Evolutionary conservation across 768 basidiomycete species (phyloP), one percentile per base, ranked within the genome.

Genomic region (Mycena leptocephala): DNA sequence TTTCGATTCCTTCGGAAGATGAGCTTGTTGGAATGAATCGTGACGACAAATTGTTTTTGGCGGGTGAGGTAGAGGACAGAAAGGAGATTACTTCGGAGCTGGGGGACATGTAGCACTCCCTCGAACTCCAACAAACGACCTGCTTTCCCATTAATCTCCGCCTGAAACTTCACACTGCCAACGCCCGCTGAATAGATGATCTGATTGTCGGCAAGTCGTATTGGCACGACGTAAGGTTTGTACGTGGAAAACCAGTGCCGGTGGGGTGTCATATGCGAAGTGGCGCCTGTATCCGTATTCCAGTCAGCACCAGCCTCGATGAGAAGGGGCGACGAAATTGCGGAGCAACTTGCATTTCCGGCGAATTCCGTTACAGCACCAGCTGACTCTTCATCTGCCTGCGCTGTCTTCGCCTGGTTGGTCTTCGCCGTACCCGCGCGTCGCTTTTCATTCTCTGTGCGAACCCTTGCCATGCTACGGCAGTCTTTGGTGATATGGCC

Each of bases 211-310:
- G 83, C 81, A 7, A 84, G 79, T 26, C 77, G 71, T 22, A 85
- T 79, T 35, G 80, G 76, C 3, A 83, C 72, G 30, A 51, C 37
- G 64, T 73, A 71, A 8, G 81, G 75, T 41, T 59, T 79, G 70
- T 79, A 80, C n/a, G 72, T 71, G 22, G 48, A 65, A 69, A 85
- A 80, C 83, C 81, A 84, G 41, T 81, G 63, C 3, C 79, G 75
- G 74, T 85, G 82, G 14, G 84, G 81, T 5, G 82, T 83, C 84
- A 85, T 85, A 80, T 84, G 81, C 72, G 80, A 76, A 74, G 84
- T 82, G 75, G 83, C 83, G 35, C 83, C 84, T 78, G 82, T 83
- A 78, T 85, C 83, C 64, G 77, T 71, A 64, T 77, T 83, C 82
- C 82, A 84, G 71, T 79, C 68, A 70, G 59, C 69, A 62, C 69